Conservation (phyloP, 495 filamentous ascomycete species). For the Aspergillus homomorphus region DNA sequence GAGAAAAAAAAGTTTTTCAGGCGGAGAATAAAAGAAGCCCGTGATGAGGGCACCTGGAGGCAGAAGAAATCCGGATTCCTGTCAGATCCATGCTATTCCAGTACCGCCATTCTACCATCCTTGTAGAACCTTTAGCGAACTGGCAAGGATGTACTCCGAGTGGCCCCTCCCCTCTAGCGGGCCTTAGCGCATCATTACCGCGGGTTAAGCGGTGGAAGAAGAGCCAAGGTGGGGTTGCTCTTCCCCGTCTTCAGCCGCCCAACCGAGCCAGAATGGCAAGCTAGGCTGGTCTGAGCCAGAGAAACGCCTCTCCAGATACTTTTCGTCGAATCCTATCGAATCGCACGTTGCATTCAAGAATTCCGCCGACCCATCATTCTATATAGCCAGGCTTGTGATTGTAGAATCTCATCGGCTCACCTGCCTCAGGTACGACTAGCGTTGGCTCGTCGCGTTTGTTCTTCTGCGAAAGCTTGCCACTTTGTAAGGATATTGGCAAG, state of each 20-base stretch:
- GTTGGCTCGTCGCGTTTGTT: too few species aligned
- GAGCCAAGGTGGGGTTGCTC: background rate
- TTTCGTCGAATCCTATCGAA: constrained; percentile 6
- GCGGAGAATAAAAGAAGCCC: background rate
- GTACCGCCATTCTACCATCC: background rate
- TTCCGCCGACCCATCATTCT: background rate
- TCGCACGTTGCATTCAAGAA: background rate
- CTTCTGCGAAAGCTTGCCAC: background rate
- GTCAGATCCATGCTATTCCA: background rate
- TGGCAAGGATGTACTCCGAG: constrained; percentile 1
- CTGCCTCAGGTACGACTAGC: background rate
- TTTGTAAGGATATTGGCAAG: background rate
- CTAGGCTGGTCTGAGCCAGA: background rate
- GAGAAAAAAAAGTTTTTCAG: background rate
- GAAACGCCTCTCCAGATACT: background rate
- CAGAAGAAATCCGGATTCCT: background rate
- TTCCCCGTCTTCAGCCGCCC: constrained; percentile 2
- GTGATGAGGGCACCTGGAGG: background rate
- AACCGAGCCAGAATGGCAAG: background rate
- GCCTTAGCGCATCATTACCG: constrained; percentile 4
- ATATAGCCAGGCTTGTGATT: background rate
- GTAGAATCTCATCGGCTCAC: background rate
- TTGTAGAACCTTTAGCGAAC: background rate
- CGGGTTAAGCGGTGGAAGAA: background rate
- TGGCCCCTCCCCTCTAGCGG: background rate